Evolutionary conservation across 2,329 filamentous ascomycete genomes (phyloP), one percentile per base, ranked within the genome.

Genomic region (Ascochyta viciae-villosae): DNA sequence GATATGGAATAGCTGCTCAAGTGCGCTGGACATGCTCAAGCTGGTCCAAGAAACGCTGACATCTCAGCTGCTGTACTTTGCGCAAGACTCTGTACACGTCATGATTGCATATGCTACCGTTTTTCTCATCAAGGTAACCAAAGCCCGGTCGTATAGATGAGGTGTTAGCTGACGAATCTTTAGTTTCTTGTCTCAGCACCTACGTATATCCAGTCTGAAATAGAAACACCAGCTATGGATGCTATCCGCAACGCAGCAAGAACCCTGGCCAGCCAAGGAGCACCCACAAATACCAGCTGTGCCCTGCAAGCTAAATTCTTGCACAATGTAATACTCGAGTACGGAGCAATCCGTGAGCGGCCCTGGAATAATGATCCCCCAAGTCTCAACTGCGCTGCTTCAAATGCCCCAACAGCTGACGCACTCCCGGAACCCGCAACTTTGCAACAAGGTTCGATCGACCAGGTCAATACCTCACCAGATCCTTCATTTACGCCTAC

Each of bases 101-200:
- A 58, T 58, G 56, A 52, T 58, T 24, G 56, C 56, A 12, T 58
- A 58, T 39, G 56, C 56, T n/a, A 47, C 51, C 15, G 56, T 58
- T 12, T 58, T 58, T 13, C 51, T 58, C 6, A 55, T 58, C 42
- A 58, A 58, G 52, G 56, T 58, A 55, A 12, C n/a, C 26, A 23
- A 10, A 6, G 4, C 15, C 6, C 10, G 31, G 15, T 15, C 6
- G n/a, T 15, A 12, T 3, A 15, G 31, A 10, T 4, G 4, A 34
- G 15, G 31, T 7, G 7, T 5, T 34, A 2, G n/a, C 31, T 6
- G 12, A 2, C 19, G 27, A 2, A 19, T 3, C 19, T 19, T 19
- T 27, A 50, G 47, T 23, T 50, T 6, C 38, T 50, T 42, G 22
- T 50, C 13, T 50, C 47, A 13, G 47, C 39, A 43, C 47, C 47